These are phyloP conservation scores for Colletotrichum agaves DNA, from an alignment of 2,329 filamentous ascomycete genomes.

Conservation along the genomic window DNA sequence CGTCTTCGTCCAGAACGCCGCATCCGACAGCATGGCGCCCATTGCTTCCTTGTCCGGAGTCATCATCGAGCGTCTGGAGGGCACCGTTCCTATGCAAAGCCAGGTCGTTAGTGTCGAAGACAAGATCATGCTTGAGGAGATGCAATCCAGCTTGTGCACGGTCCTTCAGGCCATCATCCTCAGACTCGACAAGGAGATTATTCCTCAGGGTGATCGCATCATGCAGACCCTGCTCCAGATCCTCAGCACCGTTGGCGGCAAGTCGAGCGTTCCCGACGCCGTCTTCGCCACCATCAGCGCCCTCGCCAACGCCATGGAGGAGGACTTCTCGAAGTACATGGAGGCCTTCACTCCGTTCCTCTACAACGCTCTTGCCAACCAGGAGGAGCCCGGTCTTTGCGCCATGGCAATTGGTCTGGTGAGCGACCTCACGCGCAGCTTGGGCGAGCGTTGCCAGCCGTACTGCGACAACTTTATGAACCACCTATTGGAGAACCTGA, in stretches of 20 bases:
- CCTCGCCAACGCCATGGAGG: constrained; percentile 90
- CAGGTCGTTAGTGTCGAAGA: constrained; percentile 98
- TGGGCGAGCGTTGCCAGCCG: constrained; percentile 90
- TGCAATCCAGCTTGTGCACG: constrained; percentile 94
- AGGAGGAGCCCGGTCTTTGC: constrained; percentile 93
- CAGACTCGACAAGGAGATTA: constrained; percentile 90
- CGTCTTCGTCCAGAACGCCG: constrained; percentile 91
- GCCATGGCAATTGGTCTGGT: constrained; percentile 97
- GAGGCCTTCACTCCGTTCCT: constrained; percentile 92
- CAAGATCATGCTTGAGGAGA: constrained; percentile 94
- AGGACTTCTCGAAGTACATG: constrained; percentile 98
- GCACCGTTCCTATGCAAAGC: constrained; percentile 86
- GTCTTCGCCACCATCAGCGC: constrained; percentile 92
- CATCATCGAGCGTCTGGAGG: constrained; percentile 89
- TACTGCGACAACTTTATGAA: constrained; percentile 99
- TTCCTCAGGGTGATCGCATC: constrained; percentile 89
- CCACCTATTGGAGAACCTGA: constrained; percentile 90
- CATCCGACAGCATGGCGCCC: constrained; percentile 82
- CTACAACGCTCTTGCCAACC: constrained; percentile 93
- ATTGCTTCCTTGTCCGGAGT: constrained; percentile 87
- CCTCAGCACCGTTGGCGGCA: constrained; percentile 78
- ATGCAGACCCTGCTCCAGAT: constrained; percentile 91
- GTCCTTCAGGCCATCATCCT: constrained; percentile 92
- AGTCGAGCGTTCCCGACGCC: constrained; percentile 94
- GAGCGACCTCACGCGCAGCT: constrained; percentile 92